Conservation (phyloP, 495 filamentous ascomycete species). For the Talaromyces ruber region DNA sequence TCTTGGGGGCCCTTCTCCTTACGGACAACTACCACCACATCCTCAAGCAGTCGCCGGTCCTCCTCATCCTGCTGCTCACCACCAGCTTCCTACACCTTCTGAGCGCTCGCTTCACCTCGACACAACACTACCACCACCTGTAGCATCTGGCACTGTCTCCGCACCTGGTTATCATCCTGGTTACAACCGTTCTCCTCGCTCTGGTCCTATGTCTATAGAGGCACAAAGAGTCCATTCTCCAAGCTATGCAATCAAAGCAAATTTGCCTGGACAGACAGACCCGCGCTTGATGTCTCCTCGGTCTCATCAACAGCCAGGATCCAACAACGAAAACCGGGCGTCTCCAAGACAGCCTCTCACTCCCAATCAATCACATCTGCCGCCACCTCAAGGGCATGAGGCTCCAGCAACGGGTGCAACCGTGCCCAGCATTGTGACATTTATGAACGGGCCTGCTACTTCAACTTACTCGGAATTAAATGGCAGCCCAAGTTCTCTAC, state of each 20-base stretch:
- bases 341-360: conserved; percentile 22
- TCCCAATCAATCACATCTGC: conserved; percentile 13
- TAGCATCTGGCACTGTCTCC: conserved; percentile 14
- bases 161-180: conserved; percentile 14
- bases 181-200: conserved; percentile 29
- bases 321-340: conserved; percentile 16
- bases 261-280: conserved; percentile 11
- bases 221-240: conserved; percentile 25
- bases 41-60: conserved; percentile 17
- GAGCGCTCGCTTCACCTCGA: conserved; percentile 29
- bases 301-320: conserved; percentile 14
- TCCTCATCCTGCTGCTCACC: conserved; percentile 11
- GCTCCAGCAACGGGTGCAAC: conserved; percentile 21
- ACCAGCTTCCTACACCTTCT: conserved; percentile 19
- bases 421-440: conserved; percentile 42
- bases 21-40: conserved; percentile 17
- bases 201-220: conserved; percentile 19
- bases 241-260: conserved; percentile 15
- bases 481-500: conserved; percentile 6
- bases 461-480: conserved; percentile 27
- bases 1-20: conserved; percentile 19
- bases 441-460: conserved; percentile 41
- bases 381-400: conserved; percentile 13
- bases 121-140: conserved; percentile 14
- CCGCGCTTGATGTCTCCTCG: conserved; percentile 32